Evolutionary conservation across 805 yeast species (phyloP).

Genomic region (Candida nemodendra): DNA sequence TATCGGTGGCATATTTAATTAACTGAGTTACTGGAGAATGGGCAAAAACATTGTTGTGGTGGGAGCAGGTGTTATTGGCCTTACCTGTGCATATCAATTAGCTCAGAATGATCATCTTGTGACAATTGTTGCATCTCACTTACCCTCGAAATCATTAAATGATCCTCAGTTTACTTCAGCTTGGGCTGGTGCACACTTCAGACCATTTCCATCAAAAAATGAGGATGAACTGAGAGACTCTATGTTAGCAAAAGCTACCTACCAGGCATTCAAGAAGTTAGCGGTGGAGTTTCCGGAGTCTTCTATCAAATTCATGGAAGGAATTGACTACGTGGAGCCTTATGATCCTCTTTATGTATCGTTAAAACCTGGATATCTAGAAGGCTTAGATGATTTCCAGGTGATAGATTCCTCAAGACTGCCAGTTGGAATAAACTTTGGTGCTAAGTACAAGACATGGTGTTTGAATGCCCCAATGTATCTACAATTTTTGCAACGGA

Average conservation of each 20-base stretch:
- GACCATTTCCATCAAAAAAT: constrained; percentile 59
- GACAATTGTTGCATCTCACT: constrained; percentile 47
- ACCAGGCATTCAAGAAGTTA: constrained; percentile 39
- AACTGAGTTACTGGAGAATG: too few species aligned
- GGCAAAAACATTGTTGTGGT: constrained; percentile 39
- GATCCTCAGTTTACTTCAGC: constrained; percentile 50
- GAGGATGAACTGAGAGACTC: constrained; percentile 44
- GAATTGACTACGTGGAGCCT: constrained; percentile 54
- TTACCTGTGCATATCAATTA: constrained; percentile 49
- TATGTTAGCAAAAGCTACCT: constrained; percentile 48
- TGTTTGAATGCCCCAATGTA: constrained; percentile 58
- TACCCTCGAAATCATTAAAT: constrained; percentile 30
- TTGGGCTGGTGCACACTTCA: constrained; percentile 79
- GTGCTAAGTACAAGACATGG: constrained; percentile 55
- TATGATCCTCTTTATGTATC: constrained; percentile 39
- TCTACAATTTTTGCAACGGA: constrained; percentile 45
- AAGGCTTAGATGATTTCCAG: constrained; percentile 38
- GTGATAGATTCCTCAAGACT: constrained; percentile 24
- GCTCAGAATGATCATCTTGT: constrained; percentile 34
- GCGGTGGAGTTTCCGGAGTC: constrained; percentile 46
- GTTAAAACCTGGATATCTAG: constrained; percentile 39
- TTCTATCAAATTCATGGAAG: constrained; percentile 51
- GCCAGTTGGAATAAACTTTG: constrained; percentile 44
- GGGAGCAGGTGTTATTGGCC: constrained; percentile 61
- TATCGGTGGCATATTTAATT: too few species aligned